Percentiles rank a stretch among this genome's conserved stretches.
Conservation (phyloP, 257 asterid genomes). For the Penstemon eatonii region DNA sequence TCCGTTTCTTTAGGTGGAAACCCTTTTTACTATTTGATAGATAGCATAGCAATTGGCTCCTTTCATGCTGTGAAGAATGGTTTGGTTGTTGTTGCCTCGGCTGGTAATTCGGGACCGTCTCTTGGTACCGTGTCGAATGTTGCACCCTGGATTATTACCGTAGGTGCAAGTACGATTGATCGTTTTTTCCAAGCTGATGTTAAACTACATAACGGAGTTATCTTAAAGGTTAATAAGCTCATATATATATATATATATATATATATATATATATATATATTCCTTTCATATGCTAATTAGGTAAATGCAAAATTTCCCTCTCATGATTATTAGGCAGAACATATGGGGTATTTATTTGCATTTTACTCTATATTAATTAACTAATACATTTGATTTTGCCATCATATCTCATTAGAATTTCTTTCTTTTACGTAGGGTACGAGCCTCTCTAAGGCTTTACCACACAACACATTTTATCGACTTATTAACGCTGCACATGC, state of each 20-base stretch:
- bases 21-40: slow-evolving; percentile 19
- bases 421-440: slow-evolving; percentile 32
- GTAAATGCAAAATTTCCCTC: too few relatives aligned
- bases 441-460: slow-evolving; percentile 42
- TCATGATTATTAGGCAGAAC: too few relatives aligned
- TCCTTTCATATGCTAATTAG: too few relatives aligned
- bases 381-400: too few relatives aligned
- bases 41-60: slow-evolving; percentile 50
- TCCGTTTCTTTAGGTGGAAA: slow-evolving; percentile 62
- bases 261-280: too few relatives aligned
- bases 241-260: too few relatives aligned
- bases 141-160: slow-evolving; percentile 78
- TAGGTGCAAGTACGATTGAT: slow-evolving; percentile 70
- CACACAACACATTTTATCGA: slow-evolving; percentile 33
- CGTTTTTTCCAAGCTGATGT: slow-evolving; percentile 35
- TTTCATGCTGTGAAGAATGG: slow-evolving; percentile 65
- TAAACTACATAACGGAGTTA: slow-evolving; percentile 33
- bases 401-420: background rate
- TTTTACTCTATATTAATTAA: too few relatives aligned
- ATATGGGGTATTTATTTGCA: too few relatives aligned
- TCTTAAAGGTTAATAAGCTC: slow-evolving; percentile 31
- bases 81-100: slow-evolving; percentile 52
- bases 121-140: slow-evolving; percentile 44
- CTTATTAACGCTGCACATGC: slow-evolving; percentile 43
- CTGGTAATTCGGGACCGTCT: slow-evolving; percentile 53